Conservation (phyloP, 306 rosid genomes). For the Lathyrus tuberosus region DNA sequence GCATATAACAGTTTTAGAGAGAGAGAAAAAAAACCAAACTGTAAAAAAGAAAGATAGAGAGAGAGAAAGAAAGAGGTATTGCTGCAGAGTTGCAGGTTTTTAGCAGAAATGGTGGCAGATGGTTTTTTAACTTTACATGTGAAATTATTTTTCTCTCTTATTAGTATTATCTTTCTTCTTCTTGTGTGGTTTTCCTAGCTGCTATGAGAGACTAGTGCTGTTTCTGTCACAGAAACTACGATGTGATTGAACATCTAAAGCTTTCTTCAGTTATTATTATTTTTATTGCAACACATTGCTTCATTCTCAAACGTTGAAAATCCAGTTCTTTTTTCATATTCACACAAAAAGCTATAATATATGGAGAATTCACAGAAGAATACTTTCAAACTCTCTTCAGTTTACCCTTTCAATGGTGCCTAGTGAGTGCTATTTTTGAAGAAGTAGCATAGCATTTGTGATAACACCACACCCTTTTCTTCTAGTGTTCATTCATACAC, state of each 20-base stretch:
- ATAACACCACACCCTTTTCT: not conserved
- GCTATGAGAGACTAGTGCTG: not conserved
- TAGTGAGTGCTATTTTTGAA: constrained; percentile 4
- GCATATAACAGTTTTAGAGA: constrained; percentile 40
- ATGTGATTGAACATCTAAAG: constrained; percentile 80
- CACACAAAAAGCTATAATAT: constrained; percentile 38
- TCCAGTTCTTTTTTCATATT: constrained; percentile 19
- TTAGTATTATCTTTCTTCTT: constrained; percentile 3
- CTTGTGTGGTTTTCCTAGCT: constrained; percentile 38
- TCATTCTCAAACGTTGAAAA: constrained; percentile 19
- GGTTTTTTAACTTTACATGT: constrained; percentile 79
- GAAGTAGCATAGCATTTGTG: not conserved
- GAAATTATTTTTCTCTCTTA: constrained; percentile 56
- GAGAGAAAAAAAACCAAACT: constrained; percentile 23
- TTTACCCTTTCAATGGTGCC: constrained; percentile 27
- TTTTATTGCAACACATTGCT: not conserved
- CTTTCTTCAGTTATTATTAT: constrained; percentile 9
- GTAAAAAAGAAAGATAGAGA: constrained; percentile 35
- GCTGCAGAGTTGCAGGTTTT: constrained; percentile 72
- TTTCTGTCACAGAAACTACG: constrained; percentile 51
- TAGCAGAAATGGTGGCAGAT: constrained; percentile 72
- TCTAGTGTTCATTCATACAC: not conserved
- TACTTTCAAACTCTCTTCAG: constrained; percentile 21
- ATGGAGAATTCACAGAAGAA: constrained; percentile 33
- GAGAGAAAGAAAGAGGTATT: constrained; percentile 35